These are phyloP conservation scores for Pneumocystis jirovecii DNA, from an alignment of 1,139 yeast species.

Conservation along the genomic window DNA sequence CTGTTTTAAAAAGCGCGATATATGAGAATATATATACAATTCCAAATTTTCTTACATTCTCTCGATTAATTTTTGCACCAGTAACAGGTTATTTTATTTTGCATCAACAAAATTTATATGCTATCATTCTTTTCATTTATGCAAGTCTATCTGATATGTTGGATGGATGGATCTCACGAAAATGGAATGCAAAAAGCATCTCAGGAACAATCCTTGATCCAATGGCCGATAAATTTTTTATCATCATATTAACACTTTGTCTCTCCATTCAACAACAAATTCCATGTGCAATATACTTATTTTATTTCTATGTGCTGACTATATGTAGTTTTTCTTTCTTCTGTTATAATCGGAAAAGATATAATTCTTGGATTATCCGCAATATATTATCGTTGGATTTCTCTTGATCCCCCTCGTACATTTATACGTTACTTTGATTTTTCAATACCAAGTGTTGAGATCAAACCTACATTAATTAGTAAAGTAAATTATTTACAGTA, in stretches of 20 bases:
- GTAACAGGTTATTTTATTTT: conserved; percentile 64
- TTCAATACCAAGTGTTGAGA: conserved; percentile 70
- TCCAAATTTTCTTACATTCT: conserved; percentile 70
- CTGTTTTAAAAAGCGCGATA: background rate
- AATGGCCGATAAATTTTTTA: conserved; percentile 79
- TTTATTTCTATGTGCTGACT: conserved; percentile 29
- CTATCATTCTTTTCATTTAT: conserved; percentile 59
- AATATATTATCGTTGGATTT: conserved; percentile 51
- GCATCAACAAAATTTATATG: conserved; percentile 33
- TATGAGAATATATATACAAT: conserved; percentile 58
- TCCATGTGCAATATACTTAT: conserved; percentile 16
- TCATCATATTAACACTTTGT: conserved; percentile 74
- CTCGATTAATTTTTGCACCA: conserved; percentile 70
- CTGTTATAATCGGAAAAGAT: conserved; percentile 73
- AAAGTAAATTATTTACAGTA: conserved; percentile 34
- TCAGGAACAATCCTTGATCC: conserved; percentile 91
- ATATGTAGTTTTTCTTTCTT: conserved; percentile 40
- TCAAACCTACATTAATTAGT: conserved; percentile 76
- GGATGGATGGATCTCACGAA: conserved; percentile 84
- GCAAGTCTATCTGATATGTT: conserved; percentile 82
- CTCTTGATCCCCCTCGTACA: conserved; percentile 67
- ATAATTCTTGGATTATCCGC: conserved; percentile 62
- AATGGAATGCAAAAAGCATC: conserved; percentile 57
- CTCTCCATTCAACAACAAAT: conserved; percentile 49
- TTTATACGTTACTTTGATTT: conserved; percentile 59